Percentiles rank a stretch among this genome's conserved stretches.
phyloP scores from a whole-genome alignment of 1,284 basidiomycete genomes.

The Sanghuangporus baumii region DNA sequence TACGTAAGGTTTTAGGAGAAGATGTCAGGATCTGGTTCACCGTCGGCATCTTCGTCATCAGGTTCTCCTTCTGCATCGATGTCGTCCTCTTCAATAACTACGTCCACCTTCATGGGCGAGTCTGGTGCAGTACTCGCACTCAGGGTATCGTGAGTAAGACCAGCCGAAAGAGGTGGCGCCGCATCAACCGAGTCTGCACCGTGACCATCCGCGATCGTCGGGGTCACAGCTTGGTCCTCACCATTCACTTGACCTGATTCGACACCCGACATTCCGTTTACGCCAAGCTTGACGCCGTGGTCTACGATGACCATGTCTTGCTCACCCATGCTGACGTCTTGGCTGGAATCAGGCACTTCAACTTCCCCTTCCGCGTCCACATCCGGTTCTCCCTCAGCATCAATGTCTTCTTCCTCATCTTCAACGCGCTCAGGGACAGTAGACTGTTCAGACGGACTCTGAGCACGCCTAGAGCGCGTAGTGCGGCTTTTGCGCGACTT shows the following conservation, averaged over 20 bases:
- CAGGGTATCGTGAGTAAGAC: background rate
- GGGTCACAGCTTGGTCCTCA: background rate
- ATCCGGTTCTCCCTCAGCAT: slow-evolving; percentile 37
- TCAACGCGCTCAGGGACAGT: slow-evolving; percentile 12
- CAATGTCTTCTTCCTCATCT: slow-evolving; percentile 22
- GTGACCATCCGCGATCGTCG: background rate
- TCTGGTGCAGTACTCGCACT: background rate
- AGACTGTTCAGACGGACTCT: background rate
- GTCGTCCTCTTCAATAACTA: slow-evolving; percentile 10
- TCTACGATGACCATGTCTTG: background rate
- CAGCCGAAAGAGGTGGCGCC: background rate
- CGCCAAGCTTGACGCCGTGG: background rate
- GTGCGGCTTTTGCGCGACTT: background rate
- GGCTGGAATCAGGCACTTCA: slow-evolving; percentile 21
- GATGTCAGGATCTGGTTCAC: slow-evolving; percentile 16
- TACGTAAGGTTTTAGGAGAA: background rate
- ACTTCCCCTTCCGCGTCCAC: slow-evolving; percentile 36
- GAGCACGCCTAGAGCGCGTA: background rate
- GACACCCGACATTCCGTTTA: background rate
- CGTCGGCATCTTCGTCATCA: slow-evolving; percentile 17
- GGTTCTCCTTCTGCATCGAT: slow-evolving; percentile 17
- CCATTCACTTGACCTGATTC: background rate
- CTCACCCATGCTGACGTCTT: background rate
- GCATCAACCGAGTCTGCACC: background rate
- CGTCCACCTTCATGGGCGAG: background rate